Base-by-base conservation (phyloP, 2,329 filamentous ascomycete species). In the Diaporthe sp. region DNA sequence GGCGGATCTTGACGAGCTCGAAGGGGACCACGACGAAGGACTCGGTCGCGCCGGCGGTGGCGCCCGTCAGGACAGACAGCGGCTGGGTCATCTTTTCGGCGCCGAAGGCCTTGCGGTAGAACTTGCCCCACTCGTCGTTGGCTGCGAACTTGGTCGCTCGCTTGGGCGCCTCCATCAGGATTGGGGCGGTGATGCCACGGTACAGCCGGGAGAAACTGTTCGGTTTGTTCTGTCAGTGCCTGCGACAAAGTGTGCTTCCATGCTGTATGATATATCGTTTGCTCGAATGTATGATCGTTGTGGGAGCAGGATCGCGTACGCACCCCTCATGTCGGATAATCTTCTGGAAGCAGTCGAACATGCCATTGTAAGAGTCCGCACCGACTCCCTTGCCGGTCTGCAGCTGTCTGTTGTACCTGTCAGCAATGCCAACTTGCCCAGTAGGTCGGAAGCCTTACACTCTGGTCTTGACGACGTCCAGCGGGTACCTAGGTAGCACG, bases 401-500 rank as follows among this genome's bases (percentile, higher is more conserved):
- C 74, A 98, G 89, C 86, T 98, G 96, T 84, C 94, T 98, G 72
- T 71, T 75, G 75, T 74, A 68, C 71, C 19, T 46, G 44, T 62
- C 59, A 76, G 53, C 46, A 61, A 61, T 74, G 71, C 74, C 49
- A 44, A 58, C 62, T 68, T 74, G 22, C 61, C 34, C 22, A 59
- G 68, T 19, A 37, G 42, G 31, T 22, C 28, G 68, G 22, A 55
- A 73, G 75, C 85, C 93, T 90, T 91, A 97, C 94, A 98, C 94
- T 93, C 96, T 91, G 79, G 97, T 98, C 91, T 98, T 98, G 85
- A 98, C 95, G 75, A 99, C 97, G 85, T 99, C 97, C 85, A 99
- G 90, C 80, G 97, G 97, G 89, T 99, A 99, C 97, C 96, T 98
- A 84, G 75, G 75, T 69, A 44, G 75, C 37, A 39, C 15, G 10